Conservation (phyloP, 768 basidiomycete species). For the Piloderma croceum region DNA sequence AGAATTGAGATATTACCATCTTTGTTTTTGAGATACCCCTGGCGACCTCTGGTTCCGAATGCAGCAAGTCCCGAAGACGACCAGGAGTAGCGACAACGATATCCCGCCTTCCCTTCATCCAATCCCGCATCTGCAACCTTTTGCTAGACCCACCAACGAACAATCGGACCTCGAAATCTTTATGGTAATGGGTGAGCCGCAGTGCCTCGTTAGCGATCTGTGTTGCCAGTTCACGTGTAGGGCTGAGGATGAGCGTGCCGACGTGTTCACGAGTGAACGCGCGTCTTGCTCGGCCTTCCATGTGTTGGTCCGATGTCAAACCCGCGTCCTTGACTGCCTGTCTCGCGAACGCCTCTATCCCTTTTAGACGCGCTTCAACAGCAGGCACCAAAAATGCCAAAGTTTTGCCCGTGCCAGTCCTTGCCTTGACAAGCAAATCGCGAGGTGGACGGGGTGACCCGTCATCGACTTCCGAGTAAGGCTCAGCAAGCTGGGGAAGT, state of each 20-base stretch:
- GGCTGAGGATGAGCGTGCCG: constrained; percentile 79
- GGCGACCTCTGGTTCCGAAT: constrained; percentile 50
- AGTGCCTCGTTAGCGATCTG: constrained; percentile 85
- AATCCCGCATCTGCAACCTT: constrained; percentile 60
- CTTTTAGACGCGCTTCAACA: constrained; percentile 66
- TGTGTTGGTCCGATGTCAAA: constrained; percentile 22
- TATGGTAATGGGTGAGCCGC: constrained; percentile 55
- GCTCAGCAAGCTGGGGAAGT: constrained; percentile 62
- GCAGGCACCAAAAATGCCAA: constrained; percentile 85
- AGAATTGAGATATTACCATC: constrained; percentile 34
- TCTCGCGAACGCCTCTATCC: constrained; percentile 42
- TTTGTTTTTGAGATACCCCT: constrained; percentile 49
- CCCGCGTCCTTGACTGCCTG: constrained; percentile 40
- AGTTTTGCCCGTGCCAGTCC: constrained; percentile 88
- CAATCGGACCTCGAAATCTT: constrained; percentile 62
- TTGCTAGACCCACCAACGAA: constrained; percentile 76
- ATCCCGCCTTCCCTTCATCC: constrained; percentile 59
- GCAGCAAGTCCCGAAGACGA: constrained; percentile 68
- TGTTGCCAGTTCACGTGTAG: constrained; percentile 84
- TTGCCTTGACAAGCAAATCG: constrained; percentile 82
- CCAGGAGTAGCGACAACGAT: constrained; percentile 91
- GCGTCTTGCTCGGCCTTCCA: constrained; percentile 27
- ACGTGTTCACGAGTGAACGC: constrained; percentile 42
- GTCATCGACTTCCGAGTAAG: constrained; percentile 35
- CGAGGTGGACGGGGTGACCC: constrained; percentile 26